Base-by-base conservation (phyloP, 2,329 filamentous ascomycete genomes). In the Cercospora sesami region DNA sequence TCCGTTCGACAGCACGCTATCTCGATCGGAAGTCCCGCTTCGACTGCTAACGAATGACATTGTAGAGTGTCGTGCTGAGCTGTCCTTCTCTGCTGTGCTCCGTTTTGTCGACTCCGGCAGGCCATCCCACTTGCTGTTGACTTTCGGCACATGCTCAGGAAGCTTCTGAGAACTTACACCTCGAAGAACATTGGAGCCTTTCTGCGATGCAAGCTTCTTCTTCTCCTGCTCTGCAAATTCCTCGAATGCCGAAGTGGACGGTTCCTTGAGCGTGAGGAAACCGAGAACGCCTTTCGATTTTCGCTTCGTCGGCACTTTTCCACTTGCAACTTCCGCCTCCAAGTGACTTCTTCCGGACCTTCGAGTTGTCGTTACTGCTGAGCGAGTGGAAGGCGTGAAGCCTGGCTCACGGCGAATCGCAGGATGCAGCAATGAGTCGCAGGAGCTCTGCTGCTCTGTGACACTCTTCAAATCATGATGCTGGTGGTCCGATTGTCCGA, bases 121-220 rank as follows among this genome's bases (percentile, higher is more conserved):
- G 9, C 84, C 84, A 70, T 86, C 81, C 84, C 84, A 86, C 75
- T 83, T 86, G 30, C 82, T 82, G 68, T 86, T 86, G 39, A 85
- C 84, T 69, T 82, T 85, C 21, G 84, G 84, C 1, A 86, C 83
- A 64, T 77, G 77, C 3, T 79, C 71, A 5, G 84, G 84, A 42
- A 86, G 78, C 70, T 82, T 84, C 68, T 82, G 79, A 5, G 78
- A 72, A 5, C 82, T 80, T 1, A 82, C 75, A 51, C 79, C 77
- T 1, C 80, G 75, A 60, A 81, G 68, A 39, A 78, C 77, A 53
- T 69, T 72, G 12, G 60, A 59, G 18, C 61, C 62, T 72, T 79
- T 82, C 70, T 77, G 80, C 74, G 81, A 80, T 1, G 67, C 65
- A 42, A 65, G 36, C 33, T 68, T 71, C 65, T 51, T 67, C 63